These are phyloP conservation scores for Zoysia matrella DNA, from an alignment of 202 grass and related monocot species.

Conservation along the genomic window DNA sequence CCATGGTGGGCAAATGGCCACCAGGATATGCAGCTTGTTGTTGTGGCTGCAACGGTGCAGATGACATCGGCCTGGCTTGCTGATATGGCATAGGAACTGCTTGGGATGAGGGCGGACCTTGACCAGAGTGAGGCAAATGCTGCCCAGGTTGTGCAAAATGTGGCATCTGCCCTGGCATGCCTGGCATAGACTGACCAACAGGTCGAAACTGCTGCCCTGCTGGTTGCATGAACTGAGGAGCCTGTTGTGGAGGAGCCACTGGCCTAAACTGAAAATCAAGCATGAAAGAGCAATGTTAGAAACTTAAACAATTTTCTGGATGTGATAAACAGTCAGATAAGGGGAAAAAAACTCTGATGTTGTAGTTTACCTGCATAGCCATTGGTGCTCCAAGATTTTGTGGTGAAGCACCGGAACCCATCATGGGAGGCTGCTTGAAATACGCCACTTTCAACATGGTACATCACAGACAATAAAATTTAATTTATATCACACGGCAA, in stretches of 20 bases:
- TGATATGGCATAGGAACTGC: no score
- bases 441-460: constrained; percentile 30
- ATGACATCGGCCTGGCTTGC: no score
- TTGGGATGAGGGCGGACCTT: no score
- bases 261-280: constrained; percentile 67
- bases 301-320: constrained; percentile 29
- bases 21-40: constrained; percentile 53
- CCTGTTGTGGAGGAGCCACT: constrained; percentile 62
- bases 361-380: no score
- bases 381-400: no score
- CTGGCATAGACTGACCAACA: no score
- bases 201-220: no score
- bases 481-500: constrained; percentile 18
- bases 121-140: no score
- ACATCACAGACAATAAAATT: constrained; percentile 14
- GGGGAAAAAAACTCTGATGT: constrained; percentile 9
- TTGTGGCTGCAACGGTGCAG: constrained; percentile 13
- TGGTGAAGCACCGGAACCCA: no score
- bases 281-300: constrained; percentile 32
- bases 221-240: not conserved
- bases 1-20: constrained; percentile 61
- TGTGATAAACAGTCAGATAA: constrained; percentile 1
- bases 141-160: no score
- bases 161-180: no score
- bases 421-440: constrained; percentile 51